Conservation (phyloP, 345 rosid genomes). For the Psidium guajava region DNA sequence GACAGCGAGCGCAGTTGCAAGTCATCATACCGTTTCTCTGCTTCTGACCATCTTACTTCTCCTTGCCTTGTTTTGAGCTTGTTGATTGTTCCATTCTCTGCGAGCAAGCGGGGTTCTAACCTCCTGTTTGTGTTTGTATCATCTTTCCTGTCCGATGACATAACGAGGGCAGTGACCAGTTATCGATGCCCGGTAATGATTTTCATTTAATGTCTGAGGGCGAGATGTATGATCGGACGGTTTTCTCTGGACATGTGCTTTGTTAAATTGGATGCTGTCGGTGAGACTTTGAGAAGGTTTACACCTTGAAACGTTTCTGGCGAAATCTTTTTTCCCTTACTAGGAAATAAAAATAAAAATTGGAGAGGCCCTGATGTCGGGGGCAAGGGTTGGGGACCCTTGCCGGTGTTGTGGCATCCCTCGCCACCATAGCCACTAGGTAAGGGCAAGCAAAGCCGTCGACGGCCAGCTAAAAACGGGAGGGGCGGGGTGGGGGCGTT, state of each 20-base stretch:
- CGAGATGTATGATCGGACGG: not conserved
- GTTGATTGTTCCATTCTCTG: not conserved
- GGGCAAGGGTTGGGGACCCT: rapidly evolving
- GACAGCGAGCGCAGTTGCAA: not conserved
- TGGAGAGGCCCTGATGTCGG: not conserved
- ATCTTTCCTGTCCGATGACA: not conserved
- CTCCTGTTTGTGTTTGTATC: not conserved
- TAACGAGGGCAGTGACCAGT: not conserved
- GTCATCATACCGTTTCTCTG: not conserved
- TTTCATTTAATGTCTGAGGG: not conserved
- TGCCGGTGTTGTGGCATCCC: not conserved
- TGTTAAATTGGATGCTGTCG: not conserved
- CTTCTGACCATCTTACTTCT: not conserved
- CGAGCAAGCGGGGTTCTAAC: not conserved
- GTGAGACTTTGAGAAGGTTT: not conserved
- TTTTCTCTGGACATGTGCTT: not conserved
- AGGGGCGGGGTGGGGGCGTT: no score
- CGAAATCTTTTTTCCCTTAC: not conserved
- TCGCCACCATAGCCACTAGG: not conserved
- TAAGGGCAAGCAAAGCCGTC: not conserved
- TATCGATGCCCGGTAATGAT: not conserved
- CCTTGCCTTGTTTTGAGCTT: not conserved
- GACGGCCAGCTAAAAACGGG: rapidly evolving
- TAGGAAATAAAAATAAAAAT: no score
- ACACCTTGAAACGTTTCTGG: not conserved